A percentile compares a stretch with the other conserved stretches of the same genome.
Conservation (phyloP, 192 early-diverging fungal genomes). For the Tieghemiomyces parasiticus region DNA sequence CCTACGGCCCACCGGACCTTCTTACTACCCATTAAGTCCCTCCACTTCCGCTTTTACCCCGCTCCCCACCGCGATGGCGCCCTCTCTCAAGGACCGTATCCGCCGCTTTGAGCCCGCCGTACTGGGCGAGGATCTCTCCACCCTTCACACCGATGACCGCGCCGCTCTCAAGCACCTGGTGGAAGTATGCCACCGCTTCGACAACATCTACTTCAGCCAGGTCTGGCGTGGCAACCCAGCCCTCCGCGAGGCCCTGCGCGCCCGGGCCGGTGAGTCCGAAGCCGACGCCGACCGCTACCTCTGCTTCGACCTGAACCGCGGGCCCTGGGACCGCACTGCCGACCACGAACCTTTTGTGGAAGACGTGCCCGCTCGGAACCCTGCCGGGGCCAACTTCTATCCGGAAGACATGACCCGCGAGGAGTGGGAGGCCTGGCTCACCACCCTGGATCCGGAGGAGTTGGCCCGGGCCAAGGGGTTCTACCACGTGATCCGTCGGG, state of each 20-base stretch:
- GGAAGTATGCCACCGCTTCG: conserved; percentile 40
- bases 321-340: conserved; percentile 45
- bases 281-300: conserved; percentile 23
- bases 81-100: conserved; percentile 22
- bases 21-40: background rate
- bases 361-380: conserved; percentile 24
- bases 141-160: conserved; percentile 36
- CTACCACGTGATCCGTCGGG: conserved; percentile 39
- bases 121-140: conserved; percentile 38
- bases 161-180: conserved; percentile 43
- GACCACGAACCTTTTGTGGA: conserved; percentile 36
- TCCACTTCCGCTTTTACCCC: background rate
- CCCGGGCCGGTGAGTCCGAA: conserved; percentile 13
- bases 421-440: conserved; percentile 42
- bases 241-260: conserved; percentile 31
- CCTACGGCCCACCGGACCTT: background rate
- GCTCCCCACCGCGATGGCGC: background rate
- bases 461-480: conserved; percentile 41
- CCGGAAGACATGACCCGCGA: conserved; percentile 50
- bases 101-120: conserved; percentile 31
- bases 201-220: conserved; percentile 46
- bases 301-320: conserved; percentile 48
- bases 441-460: conserved; percentile 26
- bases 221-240: conserved; percentile 42
- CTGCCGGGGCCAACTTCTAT: conserved; percentile 49